Evolutionary conservation across 176 grass and related monocot genomes (phyloP).

Genomic region (Elymus sibiricus): DNA sequence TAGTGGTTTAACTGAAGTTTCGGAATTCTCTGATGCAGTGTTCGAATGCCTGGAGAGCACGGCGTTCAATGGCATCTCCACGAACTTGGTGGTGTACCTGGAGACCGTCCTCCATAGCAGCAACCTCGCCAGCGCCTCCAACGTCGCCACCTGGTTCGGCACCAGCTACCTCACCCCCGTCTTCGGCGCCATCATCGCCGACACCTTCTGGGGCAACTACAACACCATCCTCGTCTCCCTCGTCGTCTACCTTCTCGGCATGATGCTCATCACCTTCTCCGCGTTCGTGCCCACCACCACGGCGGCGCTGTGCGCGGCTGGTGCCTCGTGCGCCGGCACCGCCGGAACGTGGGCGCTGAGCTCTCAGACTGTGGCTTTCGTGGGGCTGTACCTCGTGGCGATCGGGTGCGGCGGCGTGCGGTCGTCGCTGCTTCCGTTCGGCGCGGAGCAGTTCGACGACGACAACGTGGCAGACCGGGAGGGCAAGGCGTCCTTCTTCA

Average conservation of each 20-base stretch:
- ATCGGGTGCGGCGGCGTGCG: constrained; percentile 60
- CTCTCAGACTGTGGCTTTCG: constrained; percentile 30
- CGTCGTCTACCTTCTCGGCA: constrained; percentile 53
- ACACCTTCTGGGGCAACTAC: constrained; percentile 26
- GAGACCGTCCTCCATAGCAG: constrained; percentile 44
- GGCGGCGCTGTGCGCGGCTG: constrained; percentile 5
- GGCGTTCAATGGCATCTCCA: constrained; percentile 51
- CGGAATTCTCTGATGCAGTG: constrained; percentile 24
- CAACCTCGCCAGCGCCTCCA: constrained; percentile 48
- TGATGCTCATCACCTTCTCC: constrained; percentile 49
- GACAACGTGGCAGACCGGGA: constrained; percentile 38
- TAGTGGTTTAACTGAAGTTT: background rate
- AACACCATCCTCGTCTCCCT: constrained; percentile 56
- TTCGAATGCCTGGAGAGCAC: constrained; percentile 60
- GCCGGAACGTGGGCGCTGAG: background rate
- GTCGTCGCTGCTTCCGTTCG: constrained; percentile 62
- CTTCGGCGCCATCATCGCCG: background rate
- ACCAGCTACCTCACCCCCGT: constrained; percentile 16
- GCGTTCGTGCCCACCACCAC: constrained; percentile 32
- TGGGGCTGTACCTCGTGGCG: constrained; percentile 77
- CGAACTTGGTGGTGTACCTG: constrained; percentile 61
- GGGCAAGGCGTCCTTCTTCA: constrained; percentile 60
- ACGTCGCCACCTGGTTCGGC: constrained; percentile 49
- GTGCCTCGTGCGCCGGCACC: background rate
- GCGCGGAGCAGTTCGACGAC: constrained; percentile 80